These are phyloP conservation scores for Babesia ovis DNA, from an alignment of 169 alveolate species.

Conservation along the genomic window DNA sequence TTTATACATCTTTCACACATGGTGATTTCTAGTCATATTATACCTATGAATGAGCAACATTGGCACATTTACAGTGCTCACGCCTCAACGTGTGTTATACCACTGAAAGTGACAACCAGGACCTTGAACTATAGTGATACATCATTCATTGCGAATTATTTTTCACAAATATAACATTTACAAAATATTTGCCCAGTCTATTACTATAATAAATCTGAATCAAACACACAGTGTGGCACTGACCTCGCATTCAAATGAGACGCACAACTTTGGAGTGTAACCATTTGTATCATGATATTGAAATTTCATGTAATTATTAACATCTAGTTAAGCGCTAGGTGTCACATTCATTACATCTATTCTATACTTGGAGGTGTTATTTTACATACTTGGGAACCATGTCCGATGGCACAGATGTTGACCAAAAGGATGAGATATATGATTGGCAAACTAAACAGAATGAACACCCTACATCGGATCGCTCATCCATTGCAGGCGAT, in stretches of 20 bases:
- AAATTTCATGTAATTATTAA: too few relatives aligned
- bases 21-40: too few relatives aligned
- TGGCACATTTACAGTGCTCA: too few relatives aligned
- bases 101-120: too few relatives aligned
- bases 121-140: too few relatives aligned
- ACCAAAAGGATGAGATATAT: slow-evolving; percentile 91
- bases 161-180: too few relatives aligned
- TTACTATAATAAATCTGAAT: slow-evolving; percentile 80
- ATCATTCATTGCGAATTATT: too few relatives aligned
- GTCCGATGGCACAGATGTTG: slow-evolving; percentile 91
- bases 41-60: too few relatives aligned
- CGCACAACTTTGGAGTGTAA: not conserved
- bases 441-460: slow-evolving; percentile 94
- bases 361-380: not conserved
- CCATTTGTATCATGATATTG: not conserved
- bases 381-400: slow-evolving; percentile 71
- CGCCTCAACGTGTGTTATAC: too few relatives aligned
- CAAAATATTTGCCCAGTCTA: slow-evolving; percentile 43
- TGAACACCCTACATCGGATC: slow-evolving; percentile 91
- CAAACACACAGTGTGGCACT: slow-evolving; percentile 5
- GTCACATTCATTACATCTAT: not conserved
- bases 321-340: not conserved
- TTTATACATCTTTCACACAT: too few relatives aligned
- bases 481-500: slow-evolving; percentile 87
- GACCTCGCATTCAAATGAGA: slow-evolving; percentile 4